These are phyloP conservation scores for Corynascus novoguineensis DNA, from an alignment of 495 filamentous ascomycete species.

Conservation along the genomic window DNA sequence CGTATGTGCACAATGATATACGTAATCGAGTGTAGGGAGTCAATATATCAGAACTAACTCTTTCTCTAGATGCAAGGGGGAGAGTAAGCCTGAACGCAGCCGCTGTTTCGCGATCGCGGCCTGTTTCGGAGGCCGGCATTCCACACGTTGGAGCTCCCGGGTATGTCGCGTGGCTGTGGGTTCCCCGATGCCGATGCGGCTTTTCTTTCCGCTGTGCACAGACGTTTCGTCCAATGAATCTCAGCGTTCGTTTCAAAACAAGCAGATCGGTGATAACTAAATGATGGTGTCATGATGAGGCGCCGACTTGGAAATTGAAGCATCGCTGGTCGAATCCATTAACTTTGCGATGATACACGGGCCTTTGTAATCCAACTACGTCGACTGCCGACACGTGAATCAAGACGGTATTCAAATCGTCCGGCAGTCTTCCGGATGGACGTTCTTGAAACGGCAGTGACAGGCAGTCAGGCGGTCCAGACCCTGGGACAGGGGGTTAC, in stretches of 20 bases:
- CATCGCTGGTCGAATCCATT: not conserved
- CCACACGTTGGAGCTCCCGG: not conserved
- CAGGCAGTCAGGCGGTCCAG: not conserved
- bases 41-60: too few relatives aligned
- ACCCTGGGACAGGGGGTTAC: not conserved
- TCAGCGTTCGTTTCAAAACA: not conserved
- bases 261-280: not conserved
- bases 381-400: too few relatives aligned
- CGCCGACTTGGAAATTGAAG: not conserved
- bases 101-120: too few relatives aligned
- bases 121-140: not conserved
- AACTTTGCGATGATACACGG: not conserved
- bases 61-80: not conserved
- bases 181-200: not conserved
- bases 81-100: too few relatives aligned
- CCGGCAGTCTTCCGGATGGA: not conserved
- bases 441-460: not conserved
- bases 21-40: too few relatives aligned
- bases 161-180: slow-evolving; percentile 1
- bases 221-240: not conserved
- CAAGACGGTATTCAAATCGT: too few relatives aligned
- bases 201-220: not conserved
- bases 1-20: too few relatives aligned
- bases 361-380: too few relatives aligned
- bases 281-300: not conserved